Conservation (phyloP, 75 land plant genomes). For the Selaginella moellendorffii region DNA sequence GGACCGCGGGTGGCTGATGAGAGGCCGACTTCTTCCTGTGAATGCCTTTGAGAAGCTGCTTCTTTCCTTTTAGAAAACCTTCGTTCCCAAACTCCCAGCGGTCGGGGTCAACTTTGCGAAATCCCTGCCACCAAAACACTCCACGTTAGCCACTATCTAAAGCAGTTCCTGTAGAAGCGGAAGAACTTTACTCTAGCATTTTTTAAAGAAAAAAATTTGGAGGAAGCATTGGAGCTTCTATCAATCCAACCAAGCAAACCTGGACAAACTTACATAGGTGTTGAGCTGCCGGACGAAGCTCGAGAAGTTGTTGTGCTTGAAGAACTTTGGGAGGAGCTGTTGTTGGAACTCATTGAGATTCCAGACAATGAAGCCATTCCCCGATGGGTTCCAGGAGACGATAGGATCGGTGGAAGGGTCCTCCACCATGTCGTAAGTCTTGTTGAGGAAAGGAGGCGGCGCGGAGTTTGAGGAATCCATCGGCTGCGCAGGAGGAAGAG, state of each 20-base stretch:
- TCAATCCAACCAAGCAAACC: too few species aligned
- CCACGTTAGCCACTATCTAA: too few species aligned
- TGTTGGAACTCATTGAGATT: background rate
- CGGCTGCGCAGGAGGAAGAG: too few species aligned
- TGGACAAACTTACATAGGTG: background rate
- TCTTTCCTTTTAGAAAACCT: constrained; percentile 61
- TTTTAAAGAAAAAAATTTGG: too few species aligned
- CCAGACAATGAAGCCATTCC: background rate
- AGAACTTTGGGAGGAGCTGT: background rate
- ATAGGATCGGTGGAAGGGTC: background rate
- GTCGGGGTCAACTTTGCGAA: constrained; percentile 79
- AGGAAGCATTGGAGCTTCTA: too few species aligned
- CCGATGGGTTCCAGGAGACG: background rate
- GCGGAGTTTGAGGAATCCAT: background rate
- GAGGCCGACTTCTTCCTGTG: constrained; percentile 46
- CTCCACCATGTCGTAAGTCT: background rate
- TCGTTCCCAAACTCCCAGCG: constrained; percentile 93
- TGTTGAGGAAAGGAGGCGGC: background rate
- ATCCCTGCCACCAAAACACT: constrained; percentile 7
- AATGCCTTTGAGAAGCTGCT: constrained; percentile 58
- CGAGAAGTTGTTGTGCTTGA: background rate
- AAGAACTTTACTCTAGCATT: too few species aligned
- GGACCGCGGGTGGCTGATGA: constrained; percentile 37
- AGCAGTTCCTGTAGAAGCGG: too few species aligned
- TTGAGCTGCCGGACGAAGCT: constrained; percentile 3